Evolutionary conservation across 768 basidiomycete genomes (phyloP).

Genomic region (Trametes cingulata): DNA sequence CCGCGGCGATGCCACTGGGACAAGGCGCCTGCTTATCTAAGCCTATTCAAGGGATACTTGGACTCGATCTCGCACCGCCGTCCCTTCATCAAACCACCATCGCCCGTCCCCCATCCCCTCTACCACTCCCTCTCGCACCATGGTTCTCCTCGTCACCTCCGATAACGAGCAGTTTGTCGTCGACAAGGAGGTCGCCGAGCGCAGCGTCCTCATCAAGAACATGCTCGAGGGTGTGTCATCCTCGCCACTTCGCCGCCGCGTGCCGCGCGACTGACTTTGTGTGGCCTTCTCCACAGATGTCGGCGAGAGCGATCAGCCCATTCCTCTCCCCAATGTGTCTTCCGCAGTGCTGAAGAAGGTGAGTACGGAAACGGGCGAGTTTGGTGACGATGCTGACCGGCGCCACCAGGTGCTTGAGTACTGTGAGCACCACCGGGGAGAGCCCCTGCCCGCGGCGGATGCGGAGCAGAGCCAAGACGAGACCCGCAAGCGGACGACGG

Average conservation of each 20-base stretch:
- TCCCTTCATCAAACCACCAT: conserved; percentile 21
- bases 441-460: conserved; percentile 89
- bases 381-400: background rate
- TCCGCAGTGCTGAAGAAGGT: conserved; percentile 94
- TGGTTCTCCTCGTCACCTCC: conserved; percentile 89
- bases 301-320: conserved; percentile 91
- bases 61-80: conserved; percentile 11
- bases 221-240: conserved; percentile 88
- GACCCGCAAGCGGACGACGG: conserved; percentile 95
- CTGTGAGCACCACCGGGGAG: conserved; percentile 98
- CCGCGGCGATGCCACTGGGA: background rate
- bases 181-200: conserved; percentile 93
- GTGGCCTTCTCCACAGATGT: conserved; percentile 58
- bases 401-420: conserved; percentile 86
- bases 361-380: conserved; percentile 3
- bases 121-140: conserved; percentile 36
- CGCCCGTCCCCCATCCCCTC: conserved; percentile 10
- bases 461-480: conserved; percentile 85
- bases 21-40: conserved; percentile 24
- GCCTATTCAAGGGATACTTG: conserved; percentile 9
- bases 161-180: conserved; percentile 94
- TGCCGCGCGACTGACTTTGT: background rate
- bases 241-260: conserved; percentile 14
- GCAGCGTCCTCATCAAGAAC: conserved; percentile 96
- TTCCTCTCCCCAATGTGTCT: conserved; percentile 92